phyloP scores from a whole-genome alignment of 306 rosid genomes.

The Macrotyloma uniflorum region DNA sequence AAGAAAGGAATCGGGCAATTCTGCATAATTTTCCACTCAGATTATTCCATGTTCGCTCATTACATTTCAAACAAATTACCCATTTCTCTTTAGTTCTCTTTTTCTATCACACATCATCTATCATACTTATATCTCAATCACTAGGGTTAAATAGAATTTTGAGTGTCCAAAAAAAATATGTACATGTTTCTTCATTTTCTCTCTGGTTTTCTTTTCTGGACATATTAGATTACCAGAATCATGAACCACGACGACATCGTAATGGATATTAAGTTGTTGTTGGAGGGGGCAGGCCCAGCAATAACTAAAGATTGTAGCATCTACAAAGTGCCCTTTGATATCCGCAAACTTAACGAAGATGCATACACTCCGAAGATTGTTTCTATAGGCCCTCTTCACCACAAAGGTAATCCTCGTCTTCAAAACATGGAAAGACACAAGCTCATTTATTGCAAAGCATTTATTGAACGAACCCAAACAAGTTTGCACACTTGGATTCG shows the following conservation, averaged over 20 bases:
- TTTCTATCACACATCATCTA: too few relatives aligned
- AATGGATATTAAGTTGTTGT: background rate
- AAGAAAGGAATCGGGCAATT: background rate
- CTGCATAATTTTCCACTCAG: too few relatives aligned
- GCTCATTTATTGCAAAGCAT: conserved; percentile 8
- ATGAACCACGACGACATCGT: background rate
- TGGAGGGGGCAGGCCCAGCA: background rate
- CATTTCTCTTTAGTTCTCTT: background rate
- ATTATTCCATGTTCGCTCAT: background rate
- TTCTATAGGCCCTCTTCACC: conserved; percentile 49
- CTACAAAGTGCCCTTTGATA: conserved; percentile 35
- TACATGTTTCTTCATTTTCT: too few relatives aligned
- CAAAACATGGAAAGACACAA: conserved; percentile 35
- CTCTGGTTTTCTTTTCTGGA: too few relatives aligned
- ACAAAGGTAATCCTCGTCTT: background rate
- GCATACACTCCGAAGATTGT: background rate
- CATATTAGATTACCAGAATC: background rate
- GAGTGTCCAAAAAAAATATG: too few relatives aligned
- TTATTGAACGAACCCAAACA: background rate
- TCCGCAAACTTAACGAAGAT: conserved; percentile 17
- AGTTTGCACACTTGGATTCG: background rate
- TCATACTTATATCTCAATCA: too few relatives aligned
- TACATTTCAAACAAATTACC: background rate
- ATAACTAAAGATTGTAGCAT: conserved; percentile 22
- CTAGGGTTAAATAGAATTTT: too few relatives aligned